These are phyloP conservation scores for Aspergillus coremiiformis DNA, from an alignment of 495 filamentous ascomycete species.

Conservation along the genomic window DNA sequence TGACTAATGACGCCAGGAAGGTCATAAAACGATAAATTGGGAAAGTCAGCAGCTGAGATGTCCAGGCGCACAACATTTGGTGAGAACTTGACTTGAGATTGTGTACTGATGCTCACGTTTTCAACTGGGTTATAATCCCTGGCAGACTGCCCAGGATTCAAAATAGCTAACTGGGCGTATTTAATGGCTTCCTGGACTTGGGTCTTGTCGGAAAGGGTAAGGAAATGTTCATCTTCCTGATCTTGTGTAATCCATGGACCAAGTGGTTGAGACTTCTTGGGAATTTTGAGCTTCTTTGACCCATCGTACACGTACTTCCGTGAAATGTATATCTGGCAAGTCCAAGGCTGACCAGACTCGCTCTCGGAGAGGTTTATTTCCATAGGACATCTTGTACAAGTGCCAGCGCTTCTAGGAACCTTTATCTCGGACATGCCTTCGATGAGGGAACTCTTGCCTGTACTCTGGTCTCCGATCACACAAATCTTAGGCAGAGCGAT, in stretches of 20 bases:
- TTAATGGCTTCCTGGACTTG: constrained; percentile 52
- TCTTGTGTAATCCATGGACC: constrained; percentile 39
- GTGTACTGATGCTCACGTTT: constrained; percentile 17
- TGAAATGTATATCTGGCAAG: constrained; percentile 54
- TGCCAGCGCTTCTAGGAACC: constrained; percentile 58
- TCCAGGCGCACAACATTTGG: constrained; percentile 71
- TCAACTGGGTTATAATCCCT: constrained; percentile 44
- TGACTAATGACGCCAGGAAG: constrained; percentile 72
- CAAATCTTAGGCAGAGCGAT: constrained; percentile 67
- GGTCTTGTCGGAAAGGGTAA: constrained; percentile 28
- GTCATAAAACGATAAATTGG: constrained; percentile 71
- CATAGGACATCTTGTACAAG: constrained; percentile 70
- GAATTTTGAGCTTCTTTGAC: constrained; percentile 18
- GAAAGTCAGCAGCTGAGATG: constrained; percentile 60
- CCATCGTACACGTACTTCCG: constrained; percentile 46
- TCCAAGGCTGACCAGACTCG: constrained; percentile 44
- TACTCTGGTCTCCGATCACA: constrained; percentile 72
- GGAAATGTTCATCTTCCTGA: constrained; percentile 36
- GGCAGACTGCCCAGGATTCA: constrained; percentile 48
- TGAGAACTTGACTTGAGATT: constrained; percentile 55
- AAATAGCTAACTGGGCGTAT: constrained; percentile 64
- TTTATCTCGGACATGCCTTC: constrained; percentile 73
- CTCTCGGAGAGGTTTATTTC: constrained; percentile 64
- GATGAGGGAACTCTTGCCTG: constrained; percentile 75
- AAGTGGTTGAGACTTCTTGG: constrained; percentile 26